Evolutionary conservation across 768 basidiomycete genomes (phyloP), one percentile per base, ranked within the genome.

Genomic region (Tephrocybe rancida): DNA sequence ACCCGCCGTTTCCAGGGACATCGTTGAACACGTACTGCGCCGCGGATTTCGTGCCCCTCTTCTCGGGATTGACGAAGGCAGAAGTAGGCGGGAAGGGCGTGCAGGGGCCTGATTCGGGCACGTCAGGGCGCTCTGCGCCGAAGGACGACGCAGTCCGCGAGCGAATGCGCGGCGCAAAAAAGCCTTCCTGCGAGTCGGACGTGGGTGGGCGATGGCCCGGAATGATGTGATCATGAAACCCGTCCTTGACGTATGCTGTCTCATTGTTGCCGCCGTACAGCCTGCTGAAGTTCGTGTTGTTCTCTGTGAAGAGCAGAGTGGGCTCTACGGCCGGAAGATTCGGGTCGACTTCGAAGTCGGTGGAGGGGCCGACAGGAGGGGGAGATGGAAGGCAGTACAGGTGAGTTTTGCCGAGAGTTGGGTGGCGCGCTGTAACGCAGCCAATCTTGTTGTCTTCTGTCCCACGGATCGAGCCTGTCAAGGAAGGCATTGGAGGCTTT

Each of bases 171-270:
- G 72, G 74, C 0, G 70, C 62, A 65, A 83, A 84, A 52, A 80
- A 75, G 2, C 69, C 66, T 58, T 79, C 79, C 18, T 70, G 66
- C 0, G 71, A 73, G 18, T 82, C 77, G 2, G 77, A 71, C 14
- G 65, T 69, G 62, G 75, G 73, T 5, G 89, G 89, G 37, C 92
- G 86, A 69, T 98, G 96, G 5, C 78, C 79, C 1, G 86, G 85
- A 59, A 99, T 87, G 68, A 99, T 92, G 68, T 98, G 92, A 70
- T 99, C 95, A 63, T 99, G 96, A 78, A 99, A 99, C 10, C 90
- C 95, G 65, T 99, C 97, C 73, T 99, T 99, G 64, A 91, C 90
- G 64, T 87, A 95, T 2, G 82, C 80, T 0, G 86, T 85, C 47
- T 81, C 77, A 74, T 99, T 99, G 60, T 86, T 76, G 6, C 91